Conservation (phyloP, 371 early-diverging fungal genomes). For the Saksenaea vasiformis region DNA sequence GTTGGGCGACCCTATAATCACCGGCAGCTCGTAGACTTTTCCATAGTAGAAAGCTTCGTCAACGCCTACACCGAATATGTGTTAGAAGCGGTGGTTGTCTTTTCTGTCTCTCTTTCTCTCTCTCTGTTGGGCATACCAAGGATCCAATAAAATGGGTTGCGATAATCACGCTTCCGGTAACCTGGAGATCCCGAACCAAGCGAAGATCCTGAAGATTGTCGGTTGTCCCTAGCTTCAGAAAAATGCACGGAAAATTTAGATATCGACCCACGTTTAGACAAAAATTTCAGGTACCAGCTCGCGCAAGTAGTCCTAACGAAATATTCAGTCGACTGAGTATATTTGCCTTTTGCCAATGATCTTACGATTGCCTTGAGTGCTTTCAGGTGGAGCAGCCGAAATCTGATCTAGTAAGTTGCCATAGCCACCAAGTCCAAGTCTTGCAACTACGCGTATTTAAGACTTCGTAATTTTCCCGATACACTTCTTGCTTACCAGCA, state of each 20-base stretch:
- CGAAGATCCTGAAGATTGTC: constrained; percentile 20
- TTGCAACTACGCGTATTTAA: constrained; percentile 18
- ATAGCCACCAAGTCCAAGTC: constrained; percentile 33
- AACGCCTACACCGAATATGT: constrained; percentile 5
- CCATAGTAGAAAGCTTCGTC: constrained; percentile 27
- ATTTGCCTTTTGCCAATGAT: neutral
- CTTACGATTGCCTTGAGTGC: neutral
- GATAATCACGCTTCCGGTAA: constrained; percentile 23
- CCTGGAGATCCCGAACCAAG: constrained; percentile 17
- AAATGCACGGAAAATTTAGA: neutral
- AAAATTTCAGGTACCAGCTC: constrained; percentile 20
- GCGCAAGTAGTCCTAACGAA: neutral
- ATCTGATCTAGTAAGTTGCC: constrained; percentile 8
- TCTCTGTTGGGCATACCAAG: neutral
- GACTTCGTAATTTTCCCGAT: neutral
- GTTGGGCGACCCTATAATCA: constrained; percentile 7
- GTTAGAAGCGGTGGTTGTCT: neutral
- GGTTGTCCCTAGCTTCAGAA: constrained; percentile 25
- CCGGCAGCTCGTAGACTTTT: constrained; percentile 18
- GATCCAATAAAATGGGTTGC: constrained; percentile 15
- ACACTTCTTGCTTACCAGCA: constrained; percentile 16
- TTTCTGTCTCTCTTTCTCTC: neutral
- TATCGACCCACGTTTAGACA: neutral
- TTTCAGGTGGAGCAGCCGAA: neutral
- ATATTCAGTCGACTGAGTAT: neutral